phyloP scores from a whole-genome alignment of 805 yeast species.

The Candida ficus region DNA sequence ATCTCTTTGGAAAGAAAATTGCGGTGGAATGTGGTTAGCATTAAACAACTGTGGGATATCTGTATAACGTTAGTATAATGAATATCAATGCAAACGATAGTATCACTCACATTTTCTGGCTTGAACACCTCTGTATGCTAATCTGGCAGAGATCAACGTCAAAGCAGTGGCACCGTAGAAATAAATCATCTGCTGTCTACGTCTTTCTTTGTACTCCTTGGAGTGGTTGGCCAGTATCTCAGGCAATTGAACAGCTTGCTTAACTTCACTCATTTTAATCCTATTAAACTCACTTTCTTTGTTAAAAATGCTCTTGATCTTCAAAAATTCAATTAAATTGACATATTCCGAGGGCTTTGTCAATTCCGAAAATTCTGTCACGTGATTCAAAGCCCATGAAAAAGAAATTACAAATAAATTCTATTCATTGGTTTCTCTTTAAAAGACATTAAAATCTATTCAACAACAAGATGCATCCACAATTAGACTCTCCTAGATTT shows the following conservation, averaged over 20 bases:
- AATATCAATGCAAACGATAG: too few relatives aligned
- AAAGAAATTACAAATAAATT: background rate
- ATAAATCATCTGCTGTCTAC: conserved; percentile 65
- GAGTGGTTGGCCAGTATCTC: conserved; percentile 12
- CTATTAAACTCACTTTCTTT: too few relatives aligned
- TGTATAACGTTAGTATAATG: background rate
- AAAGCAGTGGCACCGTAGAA: conserved; percentile 70
- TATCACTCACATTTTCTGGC: conserved; percentile 49
- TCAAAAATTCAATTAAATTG: too few relatives aligned
- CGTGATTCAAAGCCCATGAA: too few relatives aligned
- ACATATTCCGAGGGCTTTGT: too few relatives aligned
- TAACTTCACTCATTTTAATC: conserved; percentile 7
- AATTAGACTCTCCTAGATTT: conserved; percentile 44
- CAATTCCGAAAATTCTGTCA: background rate
- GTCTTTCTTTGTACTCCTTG: conserved; percentile 32
- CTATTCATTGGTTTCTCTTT: background rate
- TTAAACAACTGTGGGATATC: conserved; percentile 69
- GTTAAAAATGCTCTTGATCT: too few relatives aligned
- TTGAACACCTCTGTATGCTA: conserved; percentile 71
- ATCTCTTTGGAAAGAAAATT: conserved; percentile 74
- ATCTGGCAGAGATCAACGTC: conserved; percentile 65
- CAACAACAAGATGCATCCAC: conserved; percentile 43
- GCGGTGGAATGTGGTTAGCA: conserved; percentile 82
- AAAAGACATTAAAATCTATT: background rate
- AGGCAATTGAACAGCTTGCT: conserved; percentile 10